Percentiles rank a stretch among this genome's conserved stretches.
Evolutionary conservation across 2,329 filamentous ascomycete genomes (phyloP).

Genomic region (Claviceps sp.): DNA sequence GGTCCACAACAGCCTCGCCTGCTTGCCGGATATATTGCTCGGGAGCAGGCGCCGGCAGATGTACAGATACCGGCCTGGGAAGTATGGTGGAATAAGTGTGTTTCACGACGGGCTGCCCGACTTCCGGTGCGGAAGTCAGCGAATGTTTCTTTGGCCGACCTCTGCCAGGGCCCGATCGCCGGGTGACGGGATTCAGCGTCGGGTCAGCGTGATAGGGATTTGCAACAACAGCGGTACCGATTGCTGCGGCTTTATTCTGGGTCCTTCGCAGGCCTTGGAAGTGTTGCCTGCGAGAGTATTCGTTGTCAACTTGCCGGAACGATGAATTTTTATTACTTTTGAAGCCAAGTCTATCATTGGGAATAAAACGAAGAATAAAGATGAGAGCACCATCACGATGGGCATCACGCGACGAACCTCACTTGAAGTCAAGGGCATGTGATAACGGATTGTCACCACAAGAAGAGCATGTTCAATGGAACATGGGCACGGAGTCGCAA

Average conservation of each 20-base stretch:
- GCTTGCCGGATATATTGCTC: not conserved
- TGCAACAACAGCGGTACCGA: slow-evolving; percentile 18
- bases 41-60: not conserved
- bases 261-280: slow-evolving; percentile 45
- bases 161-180: slow-evolving; percentile 43
- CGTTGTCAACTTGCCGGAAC: not conserved
- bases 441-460: not conserved
- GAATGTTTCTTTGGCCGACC: slow-evolving; percentile 36
- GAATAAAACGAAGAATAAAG: not conserved
- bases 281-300: slow-evolving; percentile 34
- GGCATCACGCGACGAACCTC: not conserved
- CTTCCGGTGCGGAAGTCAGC: not conserved
- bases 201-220: slow-evolving; percentile 32
- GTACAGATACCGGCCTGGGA: not conserved
- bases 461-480: not conserved
- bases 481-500: not conserved
- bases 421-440: not conserved
- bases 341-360: too few species aligned
- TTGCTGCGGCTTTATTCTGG: slow-evolving; percentile 37
- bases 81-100: not conserved
- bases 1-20: not conserved
- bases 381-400: not conserved
- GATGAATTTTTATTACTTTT: too few species aligned
- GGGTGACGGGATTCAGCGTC: slow-evolving; percentile 43
- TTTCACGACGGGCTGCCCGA: not conserved